Base-by-base conservation (phyloP, 208 protist genomes). In the Vickermania ingenoplastis region DNA sequence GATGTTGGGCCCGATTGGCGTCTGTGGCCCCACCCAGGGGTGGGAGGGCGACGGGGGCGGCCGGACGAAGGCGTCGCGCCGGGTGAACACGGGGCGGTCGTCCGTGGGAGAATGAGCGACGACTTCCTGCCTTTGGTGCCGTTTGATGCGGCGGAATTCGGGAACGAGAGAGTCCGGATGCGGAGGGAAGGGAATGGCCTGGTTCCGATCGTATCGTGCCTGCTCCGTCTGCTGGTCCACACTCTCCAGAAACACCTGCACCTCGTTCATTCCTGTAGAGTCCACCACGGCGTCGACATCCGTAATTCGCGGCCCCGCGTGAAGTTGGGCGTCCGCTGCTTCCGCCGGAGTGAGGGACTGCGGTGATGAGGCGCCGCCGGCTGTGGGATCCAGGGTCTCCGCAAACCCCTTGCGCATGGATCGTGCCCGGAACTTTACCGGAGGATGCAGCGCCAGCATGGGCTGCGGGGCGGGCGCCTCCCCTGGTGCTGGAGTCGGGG, bases 11-110 rank as follows among this genome's bases (percentile, higher is more conserved):
- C 88, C 88, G 25, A 81, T 82, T 1, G 84, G 84, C 2, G 82
- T 89, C 57, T 79, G 64, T 55, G 77, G 71, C 28, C 48, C 48
- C 49, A 92, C 74, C 84, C 88, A 94, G 56, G 88, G 88, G 58
- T 94, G 88, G 63, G 52, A 31, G 13, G 51, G 31, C 14, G 84
- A 50, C 1, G 80, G 80, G 24, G 82, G 84, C 23, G 84, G 62
- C 65, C 65, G 53, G 29, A 86, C 65, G 27, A 65, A 64, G n/a
- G 71, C 63, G 41, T 92, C 82, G 4, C 64, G 69, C 14, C 84
- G 82, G 14, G 50, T 57, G 69, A 88, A 89, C 7, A 56, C 68
- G 0, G 82, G 83, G 61, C 73, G 79, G 0, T 64, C 65, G 23
- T 91, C 75, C 0, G 59, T 57, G 11, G 63, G 65, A 26, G 78